Evolutionary conservation across 352 stramenopile genomes (phyloP).

Genomic region (Globisporangium lucens): DNA sequence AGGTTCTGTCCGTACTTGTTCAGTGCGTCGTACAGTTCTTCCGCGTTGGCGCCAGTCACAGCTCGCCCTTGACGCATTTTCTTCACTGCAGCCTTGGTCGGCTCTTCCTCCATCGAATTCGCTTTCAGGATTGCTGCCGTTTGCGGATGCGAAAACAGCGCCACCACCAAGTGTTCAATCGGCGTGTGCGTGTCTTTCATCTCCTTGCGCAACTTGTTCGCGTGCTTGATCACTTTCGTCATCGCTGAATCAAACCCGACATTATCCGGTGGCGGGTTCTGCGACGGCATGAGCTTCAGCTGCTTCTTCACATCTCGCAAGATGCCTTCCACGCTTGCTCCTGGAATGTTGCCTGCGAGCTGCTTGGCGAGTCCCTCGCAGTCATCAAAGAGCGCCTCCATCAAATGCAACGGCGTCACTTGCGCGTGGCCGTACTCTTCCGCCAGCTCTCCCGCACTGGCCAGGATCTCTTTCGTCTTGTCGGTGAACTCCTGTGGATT

Average conservation of each 20-base stretch:
- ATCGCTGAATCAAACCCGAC: slow-evolving; percentile 60
- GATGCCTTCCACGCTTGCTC: slow-evolving; percentile 50
- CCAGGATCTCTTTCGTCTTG: slow-evolving; percentile 69
- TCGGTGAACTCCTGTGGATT: slow-evolving; percentile 79
- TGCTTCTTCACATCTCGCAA: slow-evolving; percentile 40
- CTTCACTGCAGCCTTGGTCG: slow-evolving; percentile 66
- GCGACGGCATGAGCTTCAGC: slow-evolving; percentile 66
- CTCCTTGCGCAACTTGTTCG: slow-evolving; percentile 78
- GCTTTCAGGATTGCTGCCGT: slow-evolving; percentile 58
- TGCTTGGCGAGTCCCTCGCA: slow-evolving; percentile 48
- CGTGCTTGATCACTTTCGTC: slow-evolving; percentile 80
- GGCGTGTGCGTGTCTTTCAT: slow-evolving; percentile 77
- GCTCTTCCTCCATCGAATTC: slow-evolving; percentile 61
- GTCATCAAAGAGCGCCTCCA: slow-evolving; percentile 66
- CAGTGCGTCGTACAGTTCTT: slow-evolving; percentile 92
- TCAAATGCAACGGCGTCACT: slow-evolving; percentile 71
- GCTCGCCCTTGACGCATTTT: slow-evolving; percentile 50
- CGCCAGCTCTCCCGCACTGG: slow-evolving; percentile 40
- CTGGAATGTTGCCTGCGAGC: slow-evolving; percentile 41
- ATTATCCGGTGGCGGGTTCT: slow-evolving; percentile 68
- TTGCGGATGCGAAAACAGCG: slow-evolving; percentile 61
- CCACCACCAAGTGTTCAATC: slow-evolving; percentile 69
- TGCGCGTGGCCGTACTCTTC: slow-evolving; percentile 74
- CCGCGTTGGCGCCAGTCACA: slow-evolving; percentile 78
- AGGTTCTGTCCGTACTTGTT: slow-evolving; percentile 96